Evolutionary conservation across 169 alveolate species (phyloP).

Genomic region (Toxoplasma gondii): DNA sequence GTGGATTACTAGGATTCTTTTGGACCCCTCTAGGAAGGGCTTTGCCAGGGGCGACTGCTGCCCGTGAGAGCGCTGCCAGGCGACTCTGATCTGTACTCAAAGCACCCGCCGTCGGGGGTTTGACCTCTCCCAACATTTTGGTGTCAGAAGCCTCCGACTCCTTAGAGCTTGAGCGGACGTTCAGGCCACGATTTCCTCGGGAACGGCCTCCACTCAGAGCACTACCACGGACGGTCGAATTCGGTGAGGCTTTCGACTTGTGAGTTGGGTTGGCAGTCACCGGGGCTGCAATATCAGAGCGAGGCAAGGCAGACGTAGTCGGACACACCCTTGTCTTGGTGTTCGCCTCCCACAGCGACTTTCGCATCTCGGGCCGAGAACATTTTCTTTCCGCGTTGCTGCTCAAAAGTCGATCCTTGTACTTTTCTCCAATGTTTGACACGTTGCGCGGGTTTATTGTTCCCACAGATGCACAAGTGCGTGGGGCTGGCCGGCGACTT

Average conservation of each 20-base stretch:
- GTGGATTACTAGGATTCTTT: not conserved
- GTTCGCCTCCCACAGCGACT: slow-evolving; percentile 10
- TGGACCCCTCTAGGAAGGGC: not conserved
- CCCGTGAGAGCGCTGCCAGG: not conserved
- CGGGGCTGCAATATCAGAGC: not conserved
- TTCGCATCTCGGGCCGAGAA: not conserved
- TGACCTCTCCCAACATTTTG: not conserved
- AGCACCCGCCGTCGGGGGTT: not conserved
- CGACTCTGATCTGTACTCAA: not conserved
- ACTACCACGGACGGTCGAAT: not conserved
- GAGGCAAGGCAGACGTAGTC: not conserved
- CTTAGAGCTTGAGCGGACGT: not conserved
- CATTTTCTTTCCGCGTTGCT: not conserved
- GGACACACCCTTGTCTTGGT: not conserved
- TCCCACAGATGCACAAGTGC: not conserved
- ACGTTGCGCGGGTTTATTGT: slow-evolving; percentile 17
- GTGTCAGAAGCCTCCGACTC: not conserved
- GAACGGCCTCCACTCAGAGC: not conserved
- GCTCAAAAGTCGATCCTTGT: not conserved
- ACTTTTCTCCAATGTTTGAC: not conserved
- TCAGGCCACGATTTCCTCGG: not conserved
- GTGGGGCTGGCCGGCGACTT: slow-evolving; percentile 11
- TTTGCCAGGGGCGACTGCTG: not conserved
- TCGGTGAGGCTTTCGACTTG: not conserved
- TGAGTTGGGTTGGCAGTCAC: not conserved